Evolutionary conservation across 345 rosid species (phyloP), one percentile per base, ranked within the genome.

Genomic region (Zanthoxylum bungeanum): DNA sequence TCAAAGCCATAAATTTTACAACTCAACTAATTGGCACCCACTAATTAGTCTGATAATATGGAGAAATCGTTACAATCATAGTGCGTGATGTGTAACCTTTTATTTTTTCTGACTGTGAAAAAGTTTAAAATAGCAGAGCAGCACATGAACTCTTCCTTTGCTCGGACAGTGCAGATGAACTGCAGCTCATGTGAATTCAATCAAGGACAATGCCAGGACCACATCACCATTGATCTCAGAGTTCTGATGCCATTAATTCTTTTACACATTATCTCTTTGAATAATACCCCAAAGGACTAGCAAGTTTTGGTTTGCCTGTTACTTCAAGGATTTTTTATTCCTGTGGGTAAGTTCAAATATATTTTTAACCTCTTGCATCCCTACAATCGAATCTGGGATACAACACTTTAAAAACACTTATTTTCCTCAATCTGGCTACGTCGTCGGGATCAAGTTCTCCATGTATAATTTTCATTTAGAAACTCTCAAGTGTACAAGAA

Each of bases 161-260:
- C 27, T 0, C 16, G 51, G 49, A 68, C 72, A 37, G 47, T 22
- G 71, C 61, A 36, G 34, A 52, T 22, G 62, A 68, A 55, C 64
- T 28, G 64, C 52, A 56, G 36, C 72, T 64, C 73, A 69, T 69
- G 73, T 69, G 73, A 69, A 55, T 55, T 21, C 22, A 14, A 7
- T 16, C 37, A 40, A 57, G 62, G 63, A 56, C 64, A 57, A 14
- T 11, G 44, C 60, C 47, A 40, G 73, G 73, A 69, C 73, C 73
- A 69, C 73, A 17, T 17, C 5, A 27, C 22, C 22, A 16, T 17
- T 17, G 61, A 30, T 57, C 61, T 57, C 22, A 57, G 61, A 17
- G 19, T 16, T 57, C 22, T 30, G 61, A 30, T 30, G 61, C 37
- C 61, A 30, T 7, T 57, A 22, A 30, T 57, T 57, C 36, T 36